phyloP scores from a whole-genome alignment of 2,329 filamentous ascomycete genomes.

The Ophiostoma angusticollis region DNA sequence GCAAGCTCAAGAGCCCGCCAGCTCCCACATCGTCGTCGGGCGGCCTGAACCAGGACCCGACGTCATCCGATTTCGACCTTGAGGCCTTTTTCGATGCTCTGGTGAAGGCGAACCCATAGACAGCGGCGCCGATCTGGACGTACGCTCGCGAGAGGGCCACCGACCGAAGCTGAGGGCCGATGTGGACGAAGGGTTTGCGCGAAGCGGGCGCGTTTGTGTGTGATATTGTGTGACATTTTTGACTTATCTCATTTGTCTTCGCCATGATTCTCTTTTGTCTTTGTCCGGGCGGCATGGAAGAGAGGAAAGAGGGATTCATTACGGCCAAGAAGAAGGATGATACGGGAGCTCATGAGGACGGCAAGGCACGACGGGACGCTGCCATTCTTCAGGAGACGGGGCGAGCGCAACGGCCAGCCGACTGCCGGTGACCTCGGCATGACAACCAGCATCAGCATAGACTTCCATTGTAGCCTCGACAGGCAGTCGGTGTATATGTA shows the following conservation, averaged over 20 bases:
- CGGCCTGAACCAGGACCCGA: constrained; percentile 41
- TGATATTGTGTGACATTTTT: too few relatives aligned
- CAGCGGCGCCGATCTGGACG: constrained; percentile 1
- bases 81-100: constrained; percentile 68
- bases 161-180: too few relatives aligned
- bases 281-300: too few relatives aligned
- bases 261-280: too few relatives aligned
- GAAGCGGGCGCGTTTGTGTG: too few relatives aligned
- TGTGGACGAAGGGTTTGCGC: too few relatives aligned
- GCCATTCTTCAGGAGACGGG: neutral
- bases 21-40: constrained; percentile 20
- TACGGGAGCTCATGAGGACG: too few relatives aligned
- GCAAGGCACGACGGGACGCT: neutral
- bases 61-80: constrained; percentile 84
- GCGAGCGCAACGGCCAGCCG: too few relatives aligned
- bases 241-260: too few relatives aligned
- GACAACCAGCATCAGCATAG: constrained; percentile 27
- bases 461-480: constrained; percentile 30
- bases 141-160: too few relatives aligned
- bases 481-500: constrained; percentile 39
- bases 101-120: constrained; percentile 37
- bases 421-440: neutral
- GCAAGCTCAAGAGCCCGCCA: constrained; percentile 52
- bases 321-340: too few relatives aligned
- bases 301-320: too few relatives aligned